Evolutionary conservation across 73 alveolate genomes (phyloP), one percentile per base, ranked within the genome.

Genomic region (Stentor coeruleus): DNA sequence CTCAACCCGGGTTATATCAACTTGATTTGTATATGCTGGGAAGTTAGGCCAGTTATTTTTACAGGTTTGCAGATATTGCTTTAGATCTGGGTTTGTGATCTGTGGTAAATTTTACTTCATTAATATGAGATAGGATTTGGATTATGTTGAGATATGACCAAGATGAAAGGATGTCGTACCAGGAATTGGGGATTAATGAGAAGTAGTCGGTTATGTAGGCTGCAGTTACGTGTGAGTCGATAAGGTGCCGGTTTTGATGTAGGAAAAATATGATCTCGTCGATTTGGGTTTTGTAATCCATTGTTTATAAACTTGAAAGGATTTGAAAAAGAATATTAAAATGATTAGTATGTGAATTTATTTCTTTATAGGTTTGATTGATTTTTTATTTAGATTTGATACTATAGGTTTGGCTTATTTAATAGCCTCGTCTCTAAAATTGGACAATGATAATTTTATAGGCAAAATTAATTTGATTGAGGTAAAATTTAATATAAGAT

Each of bases 221-320:
- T 0, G 79, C 79, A 1, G 79, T 66, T 40, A 66, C 79, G 37
- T 66, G 79, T 1, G 79, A 66, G n/a, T 66, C 79, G 40, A 66
- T 20, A 0, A 66, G 36, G 36, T 66, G 26, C 20, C 79, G 79
- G 41, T 66, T 26, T 20, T 33, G 26, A 28, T 14, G 11, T 31
- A 66, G 33, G 37, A 66, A 33, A 26, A 15, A 26, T 20, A 66
- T 66, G 79, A 66, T 66, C 33, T 66, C 40, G 79, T 20, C 36
- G 14, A 66, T 66, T 33, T 66, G 79, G n/a, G 79, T 15, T 20
- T 20, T 20, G 79, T 66, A 66, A 11, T 66, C 79, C 66, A 49
- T 49, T 49, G n/a, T n/a, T n/a, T n/a, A n/a, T n/a, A n/a, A n/a
- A n/a, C n/a, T n/a, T n/a, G n/a, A n/a, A n/a, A n/a, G n/a, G n/a